phyloP scores from a whole-genome alignment of 2,329 filamentous ascomycete genomes.

The Dendrostoma leiphaemia region DNA sequence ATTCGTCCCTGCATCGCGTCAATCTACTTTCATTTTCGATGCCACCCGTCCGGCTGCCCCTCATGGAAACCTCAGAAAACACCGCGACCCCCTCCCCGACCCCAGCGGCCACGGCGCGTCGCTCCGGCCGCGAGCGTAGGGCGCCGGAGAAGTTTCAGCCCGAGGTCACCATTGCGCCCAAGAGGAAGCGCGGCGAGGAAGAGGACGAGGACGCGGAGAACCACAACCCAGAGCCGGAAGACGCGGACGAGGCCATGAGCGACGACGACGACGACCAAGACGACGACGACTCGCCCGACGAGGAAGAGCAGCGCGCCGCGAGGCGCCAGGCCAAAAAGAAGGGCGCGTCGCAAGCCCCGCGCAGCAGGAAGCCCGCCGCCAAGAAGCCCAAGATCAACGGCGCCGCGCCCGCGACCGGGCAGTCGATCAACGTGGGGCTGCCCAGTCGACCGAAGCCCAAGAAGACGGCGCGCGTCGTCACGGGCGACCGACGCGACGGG shows the following conservation, averaged over 20 bases:
- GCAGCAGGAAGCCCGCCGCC: constrained; percentile 54
- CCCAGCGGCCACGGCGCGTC: constrained; percentile 53
- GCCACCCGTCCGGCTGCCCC: constrained; percentile 41
- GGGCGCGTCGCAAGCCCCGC: constrained; percentile 39
- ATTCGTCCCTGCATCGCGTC: constrained; percentile 21
- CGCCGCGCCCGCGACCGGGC: constrained; percentile 36
- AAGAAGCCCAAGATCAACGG: constrained; percentile 67
- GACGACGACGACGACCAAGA: constrained; percentile 36
- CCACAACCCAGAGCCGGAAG: constrained; percentile 46
- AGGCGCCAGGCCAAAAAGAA: constrained; percentile 27
- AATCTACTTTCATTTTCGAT: constrained; percentile 28
- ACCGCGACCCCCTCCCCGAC: constrained; percentile 54
- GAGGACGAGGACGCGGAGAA: constrained; percentile 45
- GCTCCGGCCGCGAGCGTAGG: constrained; percentile 66
- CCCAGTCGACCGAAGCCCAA: constrained; percentile 56
- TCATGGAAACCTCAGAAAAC: constrained; percentile 54
- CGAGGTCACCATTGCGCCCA: constrained; percentile 47
- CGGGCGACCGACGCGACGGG: constrained; percentile 45
- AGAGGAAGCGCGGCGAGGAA: constrained; percentile 55
- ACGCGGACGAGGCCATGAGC: constrained; percentile 36
- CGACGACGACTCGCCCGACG: constrained; percentile 36
- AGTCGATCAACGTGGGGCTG: constrained; percentile 34
- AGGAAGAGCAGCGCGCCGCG: constrained; percentile 40
- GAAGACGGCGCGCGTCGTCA: constrained; percentile 52
- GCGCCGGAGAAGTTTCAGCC: constrained; percentile 59